phyloP scores from a whole-genome alignment of 2,329 filamentous ascomycete genomes.

The Colletotrichum aenigma region DNA sequence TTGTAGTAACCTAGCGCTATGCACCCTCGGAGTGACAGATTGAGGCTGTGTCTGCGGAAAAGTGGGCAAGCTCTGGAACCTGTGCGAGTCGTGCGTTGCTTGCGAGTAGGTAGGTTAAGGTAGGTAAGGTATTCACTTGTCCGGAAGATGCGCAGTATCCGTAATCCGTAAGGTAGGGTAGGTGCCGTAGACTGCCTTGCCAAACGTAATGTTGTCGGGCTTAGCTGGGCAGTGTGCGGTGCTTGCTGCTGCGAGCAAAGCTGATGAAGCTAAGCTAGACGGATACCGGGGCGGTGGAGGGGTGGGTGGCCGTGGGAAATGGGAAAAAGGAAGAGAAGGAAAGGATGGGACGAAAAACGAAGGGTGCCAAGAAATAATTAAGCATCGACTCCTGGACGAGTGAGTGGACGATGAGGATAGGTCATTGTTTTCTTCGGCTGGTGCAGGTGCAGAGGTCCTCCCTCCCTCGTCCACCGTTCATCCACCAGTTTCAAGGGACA shows the following conservation, averaged over 20 bases:
- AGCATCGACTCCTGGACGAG: not conserved
- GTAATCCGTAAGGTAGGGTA: not conserved
- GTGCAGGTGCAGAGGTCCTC: not conserved
- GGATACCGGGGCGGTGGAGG: not conserved
- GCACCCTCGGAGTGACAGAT: not conserved
- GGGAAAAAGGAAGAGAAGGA: not conserved
- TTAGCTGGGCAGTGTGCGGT: not conserved
- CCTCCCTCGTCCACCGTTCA: not conserved
- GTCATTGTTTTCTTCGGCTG: not conserved
- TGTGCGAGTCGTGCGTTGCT: constrained; percentile 12
- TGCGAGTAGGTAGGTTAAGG: not conserved
- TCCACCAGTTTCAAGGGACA: not conserved
- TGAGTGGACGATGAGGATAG: not conserved
- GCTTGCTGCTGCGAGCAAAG: not conserved
- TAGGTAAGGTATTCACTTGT: not conserved
- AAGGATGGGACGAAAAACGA: not conserved
- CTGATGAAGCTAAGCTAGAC: not conserved
- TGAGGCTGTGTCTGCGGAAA: constrained; percentile 13
- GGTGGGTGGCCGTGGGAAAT: not conserved
- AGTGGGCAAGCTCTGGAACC: constrained; percentile 1
- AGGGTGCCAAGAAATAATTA: not conserved
- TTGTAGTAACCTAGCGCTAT: constrained; percentile 6
- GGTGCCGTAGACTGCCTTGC: not conserved
- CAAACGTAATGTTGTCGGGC: not conserved
- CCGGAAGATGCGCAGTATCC: not conserved